A percentile compares a stretch with the other conserved stretches of the same genome.
Conservation (phyloP, 768 basidiomycete genomes). For the Suillus spraguei region DNA sequence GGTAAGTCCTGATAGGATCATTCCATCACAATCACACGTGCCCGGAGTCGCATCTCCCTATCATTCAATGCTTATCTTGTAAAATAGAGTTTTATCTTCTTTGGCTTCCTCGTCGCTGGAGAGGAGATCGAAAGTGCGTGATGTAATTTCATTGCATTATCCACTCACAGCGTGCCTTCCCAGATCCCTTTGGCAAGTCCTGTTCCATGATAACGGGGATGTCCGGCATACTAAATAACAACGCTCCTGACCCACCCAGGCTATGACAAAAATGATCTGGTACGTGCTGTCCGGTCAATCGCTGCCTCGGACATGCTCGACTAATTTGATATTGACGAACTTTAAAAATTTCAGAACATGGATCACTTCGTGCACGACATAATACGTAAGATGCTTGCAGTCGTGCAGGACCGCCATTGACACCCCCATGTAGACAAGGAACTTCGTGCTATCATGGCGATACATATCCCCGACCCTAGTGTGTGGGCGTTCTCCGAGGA, state of each 20-base stretch:
- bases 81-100: slow-evolving; percentile 64
- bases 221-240: not conserved
- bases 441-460: slow-evolving; percentile 62
- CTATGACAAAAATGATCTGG: slow-evolving; percentile 76
- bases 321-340: slow-evolving; percentile 8
- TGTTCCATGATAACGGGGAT: slow-evolving; percentile 3
- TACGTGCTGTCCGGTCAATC: slow-evolving; percentile 30
- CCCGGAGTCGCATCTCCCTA: not conserved
- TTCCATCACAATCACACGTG: not conserved
- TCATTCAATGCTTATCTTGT: slow-evolving; percentile 10
- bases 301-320: slow-evolving; percentile 16
- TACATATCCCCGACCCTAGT: slow-evolving; percentile 57
- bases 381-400: slow-evolving; percentile 46
- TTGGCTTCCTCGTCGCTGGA: slow-evolving; percentile 72
- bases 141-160: not conserved
- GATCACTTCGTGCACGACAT: slow-evolving; percentile 74
- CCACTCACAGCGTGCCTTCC: not conserved
- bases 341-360: slow-evolving; percentile 46
- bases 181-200: slow-evolving; percentile 49
- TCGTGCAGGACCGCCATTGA: slow-evolving; percentile 4
- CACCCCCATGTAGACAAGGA: slow-evolving; percentile 47
- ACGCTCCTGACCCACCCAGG: slow-evolving; percentile 28
- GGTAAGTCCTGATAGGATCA: slow-evolving; percentile 35
- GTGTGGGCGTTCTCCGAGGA: slow-evolving; percentile 62
- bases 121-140: slow-evolving; percentile 74